phyloP scores from a whole-genome alignment of 495 filamentous ascomycete genomes.

The Podospora pseudocomata region DNA sequence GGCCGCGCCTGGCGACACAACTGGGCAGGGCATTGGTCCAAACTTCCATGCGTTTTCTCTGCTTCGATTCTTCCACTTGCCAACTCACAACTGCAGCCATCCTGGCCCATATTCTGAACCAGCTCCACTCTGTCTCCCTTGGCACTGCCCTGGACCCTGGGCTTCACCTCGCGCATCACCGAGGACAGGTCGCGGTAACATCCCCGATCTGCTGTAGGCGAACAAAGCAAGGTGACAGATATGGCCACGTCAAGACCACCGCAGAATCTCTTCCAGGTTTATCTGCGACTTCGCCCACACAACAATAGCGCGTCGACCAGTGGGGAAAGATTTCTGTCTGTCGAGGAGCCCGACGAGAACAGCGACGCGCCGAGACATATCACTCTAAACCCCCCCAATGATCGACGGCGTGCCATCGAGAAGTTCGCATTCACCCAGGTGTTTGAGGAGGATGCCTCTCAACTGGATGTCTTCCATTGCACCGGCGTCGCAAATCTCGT shows the following conservation, averaged over 20 bases:
- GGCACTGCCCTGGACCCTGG: neutral
- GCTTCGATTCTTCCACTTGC: slow-evolving; percentile 1
- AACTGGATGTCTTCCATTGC: slow-evolving; percentile 83
- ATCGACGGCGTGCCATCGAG: slow-evolving; percentile 82
- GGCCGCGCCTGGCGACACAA: slow-evolving; percentile 1
- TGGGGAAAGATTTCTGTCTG: slow-evolving; percentile 69
- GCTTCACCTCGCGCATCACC: neutral
- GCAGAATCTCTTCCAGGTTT: slow-evolving; percentile 78
- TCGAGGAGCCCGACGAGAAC: slow-evolving; percentile 58
- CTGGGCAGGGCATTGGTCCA: neutral
- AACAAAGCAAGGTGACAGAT: neutral
- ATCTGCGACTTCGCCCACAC: slow-evolving; percentile 77
- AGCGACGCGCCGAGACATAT: slow-evolving; percentile 67
- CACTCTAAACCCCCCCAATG: slow-evolving; percentile 78
- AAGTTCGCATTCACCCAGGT: slow-evolving; percentile 92
- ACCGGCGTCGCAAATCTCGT: slow-evolving; percentile 72
- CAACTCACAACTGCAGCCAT: slow-evolving; percentile 4
- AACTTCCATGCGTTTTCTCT: slow-evolving; percentile 7
- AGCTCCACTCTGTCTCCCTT: neutral
- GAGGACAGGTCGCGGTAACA: neutral
- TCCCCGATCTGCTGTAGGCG: neutral
- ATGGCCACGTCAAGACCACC: slow-evolving; percentile 32
- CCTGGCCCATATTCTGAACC: neutral
- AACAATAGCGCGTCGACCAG: slow-evolving; percentile 30
- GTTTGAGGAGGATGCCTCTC: slow-evolving; percentile 79